Percentiles rank a stretch among this genome's conserved stretches.
Conservation (phyloP, 441 rosid genomes). For the Sinapis alba region DNA sequence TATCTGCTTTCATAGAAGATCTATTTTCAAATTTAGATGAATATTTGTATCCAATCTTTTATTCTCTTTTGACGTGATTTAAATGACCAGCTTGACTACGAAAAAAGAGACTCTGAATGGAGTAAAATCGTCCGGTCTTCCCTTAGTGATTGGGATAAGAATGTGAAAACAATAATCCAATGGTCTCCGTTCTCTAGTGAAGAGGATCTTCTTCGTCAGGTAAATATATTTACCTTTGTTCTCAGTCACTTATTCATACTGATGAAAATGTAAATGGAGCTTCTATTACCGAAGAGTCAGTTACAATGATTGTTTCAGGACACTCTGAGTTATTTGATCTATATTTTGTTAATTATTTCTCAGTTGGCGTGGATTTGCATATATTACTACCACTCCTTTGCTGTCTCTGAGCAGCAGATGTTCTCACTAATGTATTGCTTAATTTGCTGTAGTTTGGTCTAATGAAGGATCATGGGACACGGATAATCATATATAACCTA, state of each 20-base stretch:
- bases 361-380: neutral
- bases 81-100: constrained; percentile 70
- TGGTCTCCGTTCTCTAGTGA: constrained; percentile 88
- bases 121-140: constrained; percentile 53
- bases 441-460: constrained; percentile 43
- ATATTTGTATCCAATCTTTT: neutral
- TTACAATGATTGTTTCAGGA: neutral
- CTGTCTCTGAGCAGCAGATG: constrained; percentile 11
- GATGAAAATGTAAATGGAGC: neutral
- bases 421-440: constrained; percentile 16
- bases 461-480: constrained; percentile 73
- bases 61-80: constrained; percentile 22
- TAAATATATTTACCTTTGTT: constrained; percentile 28
- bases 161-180: constrained; percentile 57
- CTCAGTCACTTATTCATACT: neutral
- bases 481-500: constrained; percentile 74
- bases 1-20: neutral
- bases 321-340: neutral
- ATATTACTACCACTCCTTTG: neutral
- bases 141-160: constrained; percentile 61
- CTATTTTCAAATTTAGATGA: neutral
- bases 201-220: constrained; percentile 77
- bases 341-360: neutral
- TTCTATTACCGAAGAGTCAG: neutral
- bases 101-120: constrained; percentile 57